phyloP scores from a whole-genome alignment of 2,329 filamentous ascomycete species.

The Colletotrichum incanum region DNA sequence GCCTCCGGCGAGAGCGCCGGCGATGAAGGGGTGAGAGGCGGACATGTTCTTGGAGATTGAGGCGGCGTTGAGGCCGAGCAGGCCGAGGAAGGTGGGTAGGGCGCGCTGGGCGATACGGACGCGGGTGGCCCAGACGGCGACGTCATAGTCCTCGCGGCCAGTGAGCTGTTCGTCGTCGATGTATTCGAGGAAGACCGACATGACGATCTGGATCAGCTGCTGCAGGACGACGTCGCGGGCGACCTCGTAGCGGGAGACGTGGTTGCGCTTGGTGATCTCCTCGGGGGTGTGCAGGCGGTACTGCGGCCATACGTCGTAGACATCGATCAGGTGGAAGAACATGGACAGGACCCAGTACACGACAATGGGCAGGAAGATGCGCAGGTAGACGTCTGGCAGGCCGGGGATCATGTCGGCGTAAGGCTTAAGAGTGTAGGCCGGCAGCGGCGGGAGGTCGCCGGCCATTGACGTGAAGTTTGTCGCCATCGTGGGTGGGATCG shows the following conservation, averaged over 20 bases:
- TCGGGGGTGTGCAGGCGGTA: constrained; percentile 96
- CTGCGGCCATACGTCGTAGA: constrained; percentile 87
- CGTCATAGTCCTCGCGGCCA: constrained; percentile 87
- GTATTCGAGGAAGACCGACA: constrained; percentile 77
- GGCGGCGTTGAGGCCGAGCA: constrained; percentile 83
- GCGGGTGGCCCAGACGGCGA: constrained; percentile 91
- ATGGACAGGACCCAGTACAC: constrained; percentile 92
- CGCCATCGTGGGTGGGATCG: constrained; percentile 50
- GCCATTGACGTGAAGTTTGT: constrained; percentile 69
- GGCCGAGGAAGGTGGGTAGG: constrained; percentile 79
- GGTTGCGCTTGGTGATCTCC: constrained; percentile 89
- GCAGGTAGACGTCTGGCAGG: constrained; percentile 86
- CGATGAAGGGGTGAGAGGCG: constrained; percentile 79
- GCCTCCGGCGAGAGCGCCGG: constrained; percentile 84
- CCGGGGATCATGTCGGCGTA: constrained; percentile 81
- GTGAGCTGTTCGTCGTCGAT: constrained; percentile 82
- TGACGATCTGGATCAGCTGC: constrained; percentile 88
- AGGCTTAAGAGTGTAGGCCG: constrained; percentile 81
- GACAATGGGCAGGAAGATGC: constrained; percentile 82
- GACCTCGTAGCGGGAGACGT: constrained; percentile 87
- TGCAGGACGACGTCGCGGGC: constrained; percentile 93
- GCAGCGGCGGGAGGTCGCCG: constrained; percentile 85
- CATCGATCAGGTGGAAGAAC: constrained; percentile 90
- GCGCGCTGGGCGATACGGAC: constrained; percentile 84
- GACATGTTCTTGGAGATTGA: constrained; percentile 84